phyloP scores from a whole-genome alignment of 208 protist genomes.

The Trypanosoma mega region DNA sequence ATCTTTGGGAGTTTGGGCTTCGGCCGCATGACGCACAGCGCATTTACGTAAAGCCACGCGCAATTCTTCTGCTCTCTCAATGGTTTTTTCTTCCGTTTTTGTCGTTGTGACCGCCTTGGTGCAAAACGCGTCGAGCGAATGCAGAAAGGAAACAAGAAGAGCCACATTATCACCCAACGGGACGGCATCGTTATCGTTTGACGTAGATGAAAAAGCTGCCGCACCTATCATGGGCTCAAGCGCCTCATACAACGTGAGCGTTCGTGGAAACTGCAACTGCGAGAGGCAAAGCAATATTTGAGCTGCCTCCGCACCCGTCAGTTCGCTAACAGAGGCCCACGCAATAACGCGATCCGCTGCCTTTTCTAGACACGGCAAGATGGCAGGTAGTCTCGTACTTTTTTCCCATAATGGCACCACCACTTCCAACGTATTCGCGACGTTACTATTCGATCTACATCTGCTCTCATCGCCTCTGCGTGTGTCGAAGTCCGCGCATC shows the following conservation, averaged over 20 bases:
- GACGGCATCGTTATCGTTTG: no score
- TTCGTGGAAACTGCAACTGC: constrained; percentile 13
- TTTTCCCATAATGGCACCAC: constrained; percentile 4
- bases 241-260: constrained; percentile 13
- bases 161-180: not conserved
- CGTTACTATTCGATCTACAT: no score
- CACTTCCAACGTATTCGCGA: no score
- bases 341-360: constrained; percentile 15
- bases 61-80: constrained; percentile 23
- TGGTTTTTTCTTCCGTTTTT: constrained; percentile 11
- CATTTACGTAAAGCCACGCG: constrained; percentile 16
- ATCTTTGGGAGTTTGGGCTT: constrained; percentile 24
- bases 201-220: no score
- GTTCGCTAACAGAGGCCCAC: not conserved
- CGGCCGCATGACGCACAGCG: constrained; percentile 17
- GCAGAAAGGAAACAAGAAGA: constrained; percentile 8
- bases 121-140: constrained; percentile 26
- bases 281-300: constrained; percentile 29
- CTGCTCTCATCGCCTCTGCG: no score
- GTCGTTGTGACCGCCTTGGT: constrained; percentile 5
- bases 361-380: constrained; percentile 22
- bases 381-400: constrained; percentile 4
- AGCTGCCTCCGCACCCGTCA: constrained; percentile 30
- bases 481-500: not conserved
- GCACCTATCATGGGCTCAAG: constrained; percentile 16